These are phyloP conservation scores for Warburgia ugandensis DNA, from an alignment of 164 flowering plant genomes.

Conservation along the genomic window DNA sequence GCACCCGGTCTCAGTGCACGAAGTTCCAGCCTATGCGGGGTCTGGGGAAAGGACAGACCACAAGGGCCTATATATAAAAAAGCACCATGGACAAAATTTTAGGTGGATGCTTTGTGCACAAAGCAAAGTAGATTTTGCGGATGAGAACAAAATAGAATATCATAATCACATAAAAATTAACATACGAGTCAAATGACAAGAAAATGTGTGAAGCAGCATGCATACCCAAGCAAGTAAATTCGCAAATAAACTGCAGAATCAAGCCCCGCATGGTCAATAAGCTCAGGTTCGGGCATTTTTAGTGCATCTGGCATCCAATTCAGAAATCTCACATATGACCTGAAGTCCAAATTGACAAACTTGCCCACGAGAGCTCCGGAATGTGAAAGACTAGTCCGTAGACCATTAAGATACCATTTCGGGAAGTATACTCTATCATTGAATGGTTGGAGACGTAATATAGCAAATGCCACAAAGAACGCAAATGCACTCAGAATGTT, in stretches of 20 bases:
- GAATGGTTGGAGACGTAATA: constrained; percentile 63
- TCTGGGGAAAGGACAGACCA: too few species aligned
- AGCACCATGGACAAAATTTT: too few species aligned
- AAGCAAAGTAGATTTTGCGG: too few species aligned
- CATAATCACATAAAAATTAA: too few species aligned
- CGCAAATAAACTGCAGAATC: constrained; percentile 78
- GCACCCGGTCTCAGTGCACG: too few species aligned
- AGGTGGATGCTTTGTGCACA: too few species aligned
- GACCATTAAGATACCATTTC: constrained; percentile 74
- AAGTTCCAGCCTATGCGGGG: too few species aligned
- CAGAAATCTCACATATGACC: constrained; percentile 55
- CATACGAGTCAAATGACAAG: too few species aligned
- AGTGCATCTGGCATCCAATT: constrained; percentile 80
- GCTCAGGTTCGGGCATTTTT: constrained; percentile 79
- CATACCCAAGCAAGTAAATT: constrained; percentile 71
- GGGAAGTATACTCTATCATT: constrained; percentile 87
- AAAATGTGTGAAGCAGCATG: constrained; percentile 37
- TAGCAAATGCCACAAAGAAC: constrained; percentile 64
- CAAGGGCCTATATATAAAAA: too few species aligned
- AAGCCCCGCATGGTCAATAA: constrained; percentile 79
- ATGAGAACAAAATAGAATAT: too few species aligned
- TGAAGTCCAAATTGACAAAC: constrained; percentile 63
- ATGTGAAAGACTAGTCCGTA: constrained; percentile 45
- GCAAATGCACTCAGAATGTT: constrained; percentile 62
- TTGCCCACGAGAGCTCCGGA: constrained; percentile 47